phyloP scores from a whole-genome alignment of 140 eudicot species.

The Anethum foeniculum region DNA sequence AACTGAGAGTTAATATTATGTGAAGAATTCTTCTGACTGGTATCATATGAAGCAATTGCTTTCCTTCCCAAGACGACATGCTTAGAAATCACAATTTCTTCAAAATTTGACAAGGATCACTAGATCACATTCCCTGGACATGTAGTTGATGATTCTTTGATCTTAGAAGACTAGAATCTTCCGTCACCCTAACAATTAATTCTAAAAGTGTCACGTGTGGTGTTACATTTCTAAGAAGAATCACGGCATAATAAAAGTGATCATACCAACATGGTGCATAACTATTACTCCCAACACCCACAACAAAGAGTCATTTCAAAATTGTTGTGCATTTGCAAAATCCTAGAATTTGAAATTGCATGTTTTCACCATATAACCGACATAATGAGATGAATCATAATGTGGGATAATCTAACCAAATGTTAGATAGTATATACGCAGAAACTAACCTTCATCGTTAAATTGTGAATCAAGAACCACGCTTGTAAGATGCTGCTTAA shows the following conservation, averaged over 20 bases:
- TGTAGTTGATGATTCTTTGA: background rate
- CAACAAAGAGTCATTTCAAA: background rate
- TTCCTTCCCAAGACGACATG: background rate
- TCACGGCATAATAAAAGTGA: background rate
- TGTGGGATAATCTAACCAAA: background rate
- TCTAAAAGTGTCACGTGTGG: background rate
- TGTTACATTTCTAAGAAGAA: background rate
- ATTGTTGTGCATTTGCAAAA: background rate
- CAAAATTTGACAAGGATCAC: background rate
- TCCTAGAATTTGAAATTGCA: background rate
- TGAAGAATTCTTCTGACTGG: background rate
- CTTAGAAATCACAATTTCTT: background rate
- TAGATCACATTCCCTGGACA: background rate
- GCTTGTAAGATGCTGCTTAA: constrained; percentile 75
- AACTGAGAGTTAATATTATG: background rate
- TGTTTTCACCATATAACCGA: background rate
- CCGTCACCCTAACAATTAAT: background rate
- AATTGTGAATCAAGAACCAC: constrained; percentile 76
- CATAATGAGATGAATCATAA: background rate
- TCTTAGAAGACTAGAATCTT: background rate
- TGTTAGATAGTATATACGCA: background rate
- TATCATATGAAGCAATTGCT: background rate
- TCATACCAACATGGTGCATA: background rate
- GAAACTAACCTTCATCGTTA: constrained; percentile 47
- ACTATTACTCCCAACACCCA: background rate